Evolutionary conservation across 495 filamentous ascomycete species (phyloP), one percentile per base, ranked within the genome.

Genomic region (Aspergillus biplanus): DNA sequence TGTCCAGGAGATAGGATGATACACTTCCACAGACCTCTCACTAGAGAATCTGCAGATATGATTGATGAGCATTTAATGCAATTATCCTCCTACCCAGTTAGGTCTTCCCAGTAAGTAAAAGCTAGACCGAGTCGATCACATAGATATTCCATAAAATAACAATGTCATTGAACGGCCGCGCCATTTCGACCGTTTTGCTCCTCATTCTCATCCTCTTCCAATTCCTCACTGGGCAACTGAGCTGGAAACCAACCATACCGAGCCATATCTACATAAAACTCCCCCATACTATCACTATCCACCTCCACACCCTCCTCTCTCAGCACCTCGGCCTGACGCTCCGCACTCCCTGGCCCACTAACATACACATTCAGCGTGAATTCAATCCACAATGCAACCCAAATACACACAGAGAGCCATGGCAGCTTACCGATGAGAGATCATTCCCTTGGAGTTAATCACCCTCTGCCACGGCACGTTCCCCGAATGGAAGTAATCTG

Each of bases 381-480:
- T 35, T 61, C 4, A 52, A 46, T 2, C 2, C 21, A 1, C 21
- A 27, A 27, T 27, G 2, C 21, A 27, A 27, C 21, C 21, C 32
- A 18, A 42, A 16, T n/a, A 34, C 35, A 27, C 21, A 27, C 27
- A 55, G 37, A 18, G 46, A 57, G 32, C 27, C 3, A 35, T n/a
- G 47, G 6, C 34, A 42, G 69, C 80, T 31, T 67, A 96, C 92
- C 93, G 85, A 35, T 88, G 90, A 34, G 92, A 94, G 65, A 98
- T 93, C 61, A 86, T 81, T 16, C 93, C 93, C 73, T 91, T 93
- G 3, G 90, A 74, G 69, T 93, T 96, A 64, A 97, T 90, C 11
- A 98, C 92, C 52, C 94, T 81, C 78, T 97, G 94, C 94, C 94
- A 98, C 5, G 93, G 94, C 11, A 97, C 93, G 67, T 91, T 97